These are phyloP conservation scores for Didymella glomerata DNA, from an alignment of 2,329 filamentous ascomycete species.

Conservation along the genomic window DNA sequence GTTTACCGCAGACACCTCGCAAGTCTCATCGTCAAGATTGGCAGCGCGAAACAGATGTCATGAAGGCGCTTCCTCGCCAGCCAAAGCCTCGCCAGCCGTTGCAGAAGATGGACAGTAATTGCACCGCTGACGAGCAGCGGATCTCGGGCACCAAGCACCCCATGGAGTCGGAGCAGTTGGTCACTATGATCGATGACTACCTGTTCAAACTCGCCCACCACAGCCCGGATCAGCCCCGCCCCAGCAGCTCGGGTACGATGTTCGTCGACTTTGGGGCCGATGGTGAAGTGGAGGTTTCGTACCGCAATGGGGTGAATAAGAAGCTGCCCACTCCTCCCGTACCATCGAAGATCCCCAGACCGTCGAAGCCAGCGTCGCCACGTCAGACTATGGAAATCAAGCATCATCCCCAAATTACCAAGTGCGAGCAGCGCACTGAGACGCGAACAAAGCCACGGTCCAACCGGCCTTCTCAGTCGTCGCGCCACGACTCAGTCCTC, in stretches of 20 bases:
- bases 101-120: neutral
- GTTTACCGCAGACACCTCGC: slow-evolving; percentile 13
- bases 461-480: neutral
- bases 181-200: slow-evolving; percentile 32
- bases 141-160: neutral
- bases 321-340: slow-evolving; percentile 14
- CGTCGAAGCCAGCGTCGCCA: neutral
- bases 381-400: neutral
- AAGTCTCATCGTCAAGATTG: slow-evolving; percentile 18
- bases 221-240: neutral
- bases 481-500: slow-evolving; percentile 13
- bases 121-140: neutral
- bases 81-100: neutral
- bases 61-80: slow-evolving; percentile 3
- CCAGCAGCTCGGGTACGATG: slow-evolving; percentile 27
- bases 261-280: slow-evolving; percentile 34
- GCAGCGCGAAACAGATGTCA: neutral
- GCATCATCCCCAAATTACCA: neutral
- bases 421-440: neutral
- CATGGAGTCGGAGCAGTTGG: slow-evolving; percentile 11
- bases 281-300: slow-evolving; percentile 11
- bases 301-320: slow-evolving; percentile 17
- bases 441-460: neutral
- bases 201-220: slow-evolving; percentile 7
- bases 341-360: slow-evolving; percentile 4